Base-by-base conservation (phyloP, 257 asterid genomes). In the Nicotiana benthamiana region DNA sequence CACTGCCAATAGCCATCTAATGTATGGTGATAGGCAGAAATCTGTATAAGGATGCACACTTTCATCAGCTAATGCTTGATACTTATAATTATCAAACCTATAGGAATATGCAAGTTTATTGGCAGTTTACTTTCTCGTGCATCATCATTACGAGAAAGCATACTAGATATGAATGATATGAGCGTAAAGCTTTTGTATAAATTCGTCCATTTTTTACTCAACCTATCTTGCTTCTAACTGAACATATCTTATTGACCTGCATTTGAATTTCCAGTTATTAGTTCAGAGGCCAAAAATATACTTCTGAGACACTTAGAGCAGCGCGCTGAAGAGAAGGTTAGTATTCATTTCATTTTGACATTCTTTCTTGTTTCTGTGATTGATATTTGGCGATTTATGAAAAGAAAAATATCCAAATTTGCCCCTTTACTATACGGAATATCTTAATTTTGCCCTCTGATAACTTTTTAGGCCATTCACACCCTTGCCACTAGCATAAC, bases 271-370 rank as follows among this genome's bases (percentile, higher is more conserved):
- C 53, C 86, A 88, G 91, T 88, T 51, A 84, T 88, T 80, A 20
- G 81, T 64, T 82, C 89, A 9, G 91, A 88, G 57, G 5, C 89
- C 16, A 86, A 79, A 79, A 88, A 81, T 59, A 83, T 79, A 82
- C 85, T 88, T 27, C 62, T 88, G 80, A 81, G 84, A 70, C 87
- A 86, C 86, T 76, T 88, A 28, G 85, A 88, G 32, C 83, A 84
- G 84, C 89, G 81, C 27, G 83, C 83, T 6, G 88, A 84, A 56
- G 87, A 84, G 60, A 88, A 80, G 89, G 91, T 88, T 51, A 80
- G 88, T 52, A 16, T 51, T 54, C 20, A 18, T 76, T 17, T 51
- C 26, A 40, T 20, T 48, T 40, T 6, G 70, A 13, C 27, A 36
- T 22, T 18, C 27, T 4, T 63, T 51, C 30, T 30, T 18, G 2